Evolutionary conservation across 352 stramenopile genomes (phyloP), one percentile per base, ranked within the genome.

Genomic region (Sclerospora graminicola): DNA sequence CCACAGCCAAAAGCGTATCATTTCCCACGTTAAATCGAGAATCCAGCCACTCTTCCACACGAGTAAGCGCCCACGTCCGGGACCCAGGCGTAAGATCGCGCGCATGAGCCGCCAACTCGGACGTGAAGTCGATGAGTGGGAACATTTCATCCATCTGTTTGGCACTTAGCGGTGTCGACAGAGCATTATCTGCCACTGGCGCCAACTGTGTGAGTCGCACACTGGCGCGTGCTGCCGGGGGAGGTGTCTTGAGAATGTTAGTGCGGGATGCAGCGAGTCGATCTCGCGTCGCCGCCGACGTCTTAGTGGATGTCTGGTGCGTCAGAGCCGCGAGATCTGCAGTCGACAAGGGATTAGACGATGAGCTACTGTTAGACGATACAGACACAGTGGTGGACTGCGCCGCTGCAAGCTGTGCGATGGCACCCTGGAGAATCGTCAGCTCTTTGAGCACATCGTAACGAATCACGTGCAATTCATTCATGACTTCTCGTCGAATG

Each of bases 401-500:
- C 14, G 39, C 14, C 3, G 60, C 55, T 16, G 70, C 37, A 9
- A 92, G 60, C 47, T 84, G 66, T 21, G 70, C 45, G 52, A 91
- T 77, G n/a, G 72, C 68, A 20, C 80, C 75, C 29, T 86, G 82
- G 35, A 92, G 74, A 63, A 89, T 60, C 32, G 74, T 65, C 15
- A 92, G 53, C 47, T 92, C 80, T 52, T 92, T 92, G 31, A 92
- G 63, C 39, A 92, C 57, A 43, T 92, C 80, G 65, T 92, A 92
- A 13, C 75, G 72, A 23, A 71, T 85, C 18, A 76, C 54, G 48
- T 89, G 80, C 45, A 92, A 63, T 57, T 89, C 80, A 40, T 88
- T 84, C 71, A 92, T 86, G 45, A 92, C 66, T 44, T 92, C 77
- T 30, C 74, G 69, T 9, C 69, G 69, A 33, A 89, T 82, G 16